phyloP scores from a whole-genome alignment of 495 filamentous ascomycete genomes.

The Cenococcum geophilum region DNA sequence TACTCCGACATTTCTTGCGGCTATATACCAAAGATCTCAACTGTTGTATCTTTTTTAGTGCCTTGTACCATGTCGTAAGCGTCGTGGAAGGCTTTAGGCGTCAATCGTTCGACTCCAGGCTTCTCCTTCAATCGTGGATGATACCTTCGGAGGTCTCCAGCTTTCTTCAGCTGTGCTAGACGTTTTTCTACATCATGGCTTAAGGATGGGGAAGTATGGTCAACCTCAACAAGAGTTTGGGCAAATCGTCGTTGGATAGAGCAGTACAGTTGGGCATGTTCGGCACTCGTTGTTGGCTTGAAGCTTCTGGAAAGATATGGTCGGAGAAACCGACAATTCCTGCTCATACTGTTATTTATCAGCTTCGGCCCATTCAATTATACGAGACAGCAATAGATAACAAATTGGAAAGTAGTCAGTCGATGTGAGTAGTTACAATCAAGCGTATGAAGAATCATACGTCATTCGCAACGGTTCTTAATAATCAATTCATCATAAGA shows the following conservation, averaged over 20 bases:
- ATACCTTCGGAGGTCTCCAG: slow-evolving; percentile 37
- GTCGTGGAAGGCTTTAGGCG: slow-evolving; percentile 12
- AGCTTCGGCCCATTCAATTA: slow-evolving; percentile 2
- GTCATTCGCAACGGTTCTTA: slow-evolving; percentile 97
- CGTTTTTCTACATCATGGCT: slow-evolving; percentile 38
- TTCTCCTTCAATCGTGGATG: slow-evolving; percentile 47
- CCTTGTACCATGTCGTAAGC: slow-evolving; percentile 24
- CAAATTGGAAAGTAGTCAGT: slow-evolving; percentile 16
- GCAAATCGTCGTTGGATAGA: slow-evolving; percentile 27
- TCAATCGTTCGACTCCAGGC: slow-evolving; percentile 13
- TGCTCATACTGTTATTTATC: slow-evolving; percentile 26
- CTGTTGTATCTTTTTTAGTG: not conserved
- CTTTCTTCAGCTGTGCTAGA: slow-evolving; percentile 45
- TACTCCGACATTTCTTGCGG: too few relatives aligned
- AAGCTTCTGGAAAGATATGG: slow-evolving; percentile 45
- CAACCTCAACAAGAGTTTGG: slow-evolving; percentile 3
- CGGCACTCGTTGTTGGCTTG: slow-evolving; percentile 26
- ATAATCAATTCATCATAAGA: slow-evolving; percentile 9
- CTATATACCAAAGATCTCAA: slow-evolving; percentile 18
- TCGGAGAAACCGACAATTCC: slow-evolving; percentile 48
- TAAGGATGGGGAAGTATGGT: slow-evolving; percentile 8
- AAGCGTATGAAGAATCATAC: slow-evolving; percentile 43
- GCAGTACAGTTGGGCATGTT: slow-evolving; percentile 46
- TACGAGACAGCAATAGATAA: slow-evolving; percentile 9
- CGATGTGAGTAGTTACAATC: slow-evolving; percentile 53